These are phyloP conservation scores for Chrysoporthe austroafricana DNA, from an alignment of 2,329 filamentous ascomycete genomes.

Conservation along the genomic window DNA sequence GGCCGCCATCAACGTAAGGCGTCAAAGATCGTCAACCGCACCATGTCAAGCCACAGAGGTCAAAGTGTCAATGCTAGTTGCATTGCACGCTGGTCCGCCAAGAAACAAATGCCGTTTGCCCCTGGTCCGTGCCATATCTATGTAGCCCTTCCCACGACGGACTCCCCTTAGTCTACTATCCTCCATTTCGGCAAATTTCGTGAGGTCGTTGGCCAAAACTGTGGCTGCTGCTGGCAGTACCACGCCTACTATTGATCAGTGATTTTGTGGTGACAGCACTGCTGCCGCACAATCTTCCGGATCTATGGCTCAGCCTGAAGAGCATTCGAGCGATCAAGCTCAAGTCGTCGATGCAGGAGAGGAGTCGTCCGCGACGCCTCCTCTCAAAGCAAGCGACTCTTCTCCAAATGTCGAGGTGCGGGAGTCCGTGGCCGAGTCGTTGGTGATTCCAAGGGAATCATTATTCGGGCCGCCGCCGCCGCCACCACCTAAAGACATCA, in stretches of 20 bases:
- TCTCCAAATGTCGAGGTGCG: conserved; percentile 5
- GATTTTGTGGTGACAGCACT: conserved; percentile 14
- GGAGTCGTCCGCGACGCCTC: background rate
- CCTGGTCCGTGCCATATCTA: conserved; percentile 9
- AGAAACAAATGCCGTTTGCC: background rate
- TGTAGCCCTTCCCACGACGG: conserved; percentile 4
- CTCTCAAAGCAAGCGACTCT: background rate
- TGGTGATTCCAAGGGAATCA: conserved; percentile 21
- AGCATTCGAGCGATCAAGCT: conserved; percentile 5
- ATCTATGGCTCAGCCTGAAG: conserved; percentile 16
- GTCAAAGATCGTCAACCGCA: too few species aligned
- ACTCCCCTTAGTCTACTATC: background rate
- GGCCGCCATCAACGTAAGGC: background rate
- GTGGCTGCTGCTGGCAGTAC: conserved; percentile 21
- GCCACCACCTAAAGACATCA: conserved; percentile 20
- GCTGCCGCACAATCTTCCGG: background rate
- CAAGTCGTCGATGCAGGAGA: background rate
- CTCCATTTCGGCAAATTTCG: background rate
- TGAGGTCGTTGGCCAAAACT: background rate
- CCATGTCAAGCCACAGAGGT: conserved; percentile 4
- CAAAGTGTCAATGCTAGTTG: conserved; percentile 14
- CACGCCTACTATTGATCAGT: conserved; percentile 1
- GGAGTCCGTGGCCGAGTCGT: conserved; percentile 18
- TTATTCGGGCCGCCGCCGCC: conserved; percentile 22
- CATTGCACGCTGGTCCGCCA: background rate